These are phyloP conservation scores for Cystofilobasidium macerans DNA, from an alignment of 768 basidiomycete species.

Conservation along the genomic window DNA sequence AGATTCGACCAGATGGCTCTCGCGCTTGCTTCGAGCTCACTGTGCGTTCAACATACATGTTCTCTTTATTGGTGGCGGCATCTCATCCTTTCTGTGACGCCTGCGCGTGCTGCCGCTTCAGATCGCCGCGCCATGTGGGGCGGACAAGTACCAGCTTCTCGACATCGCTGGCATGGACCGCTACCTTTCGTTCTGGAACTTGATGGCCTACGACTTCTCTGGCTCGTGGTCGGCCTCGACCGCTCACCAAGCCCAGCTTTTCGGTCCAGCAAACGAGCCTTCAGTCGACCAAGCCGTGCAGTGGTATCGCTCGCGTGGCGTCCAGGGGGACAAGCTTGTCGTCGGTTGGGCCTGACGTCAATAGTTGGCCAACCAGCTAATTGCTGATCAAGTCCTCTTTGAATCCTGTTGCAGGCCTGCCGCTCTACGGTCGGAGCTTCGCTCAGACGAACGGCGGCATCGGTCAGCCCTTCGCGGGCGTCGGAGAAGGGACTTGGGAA, in stretches of 20 bases:
- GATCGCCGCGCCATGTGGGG: conserved; percentile 76
- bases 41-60: conserved; percentile 42
- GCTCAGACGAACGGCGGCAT: conserved; percentile 64
- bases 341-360: conserved; percentile 45
- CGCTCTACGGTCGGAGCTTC: conserved; percentile 89
- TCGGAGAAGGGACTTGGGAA: conserved; percentile 87
- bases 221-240: conserved; percentile 59
- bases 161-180: conserved; percentile 69
- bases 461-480: conserved; percentile 63
- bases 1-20: conserved; percentile 54
- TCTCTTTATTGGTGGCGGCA: too few relatives aligned
- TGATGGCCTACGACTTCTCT: conserved; percentile 66
- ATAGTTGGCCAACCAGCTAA: too few relatives aligned
- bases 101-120: not conserved
- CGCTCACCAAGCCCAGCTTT: conserved; percentile 74
- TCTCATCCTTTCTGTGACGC: too few relatives aligned
- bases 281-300: conserved; percentile 60
- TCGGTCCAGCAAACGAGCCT: conserved; percentile 38
- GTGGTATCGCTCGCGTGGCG: conserved; percentile 61
- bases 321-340: conserved; percentile 67
- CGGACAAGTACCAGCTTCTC: conserved; percentile 69
- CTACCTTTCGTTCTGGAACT: conserved; percentile 88
- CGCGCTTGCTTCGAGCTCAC: conserved; percentile 54
- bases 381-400: not conserved
- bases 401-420: conserved; percentile 48